These are phyloP conservation scores for Aspergillus avenaceus DNA, from an alignment of 495 filamentous ascomycete species.

Conservation along the genomic window DNA sequence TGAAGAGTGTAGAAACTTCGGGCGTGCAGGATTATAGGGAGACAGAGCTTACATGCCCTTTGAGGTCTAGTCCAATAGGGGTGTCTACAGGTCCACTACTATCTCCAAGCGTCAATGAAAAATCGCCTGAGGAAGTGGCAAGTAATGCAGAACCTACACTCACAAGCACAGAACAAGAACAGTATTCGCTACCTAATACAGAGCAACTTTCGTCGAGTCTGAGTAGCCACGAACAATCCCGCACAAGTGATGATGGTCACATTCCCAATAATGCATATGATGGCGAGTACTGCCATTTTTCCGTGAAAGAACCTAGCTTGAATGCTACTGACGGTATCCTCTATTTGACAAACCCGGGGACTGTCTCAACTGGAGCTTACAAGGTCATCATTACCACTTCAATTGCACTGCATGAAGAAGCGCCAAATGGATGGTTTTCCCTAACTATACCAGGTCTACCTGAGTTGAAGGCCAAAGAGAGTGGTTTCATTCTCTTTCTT, in stretches of 20 bases:
- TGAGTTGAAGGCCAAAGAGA: conserved; percentile 14
- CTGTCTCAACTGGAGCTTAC: conserved; percentile 15
- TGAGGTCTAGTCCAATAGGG: background rate
- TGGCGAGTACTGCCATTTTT: background rate
- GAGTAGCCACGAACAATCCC: background rate
- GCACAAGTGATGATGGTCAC: background rate
- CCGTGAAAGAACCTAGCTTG: conserved; percentile 14
- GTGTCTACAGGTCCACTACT: background rate
- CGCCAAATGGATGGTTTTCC: conserved; percentile 25
- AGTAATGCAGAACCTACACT: background rate
- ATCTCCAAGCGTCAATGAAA: background rate
- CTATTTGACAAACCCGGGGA: conserved; percentile 13
- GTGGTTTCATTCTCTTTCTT: conserved; percentile 29
- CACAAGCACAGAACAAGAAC: background rate
- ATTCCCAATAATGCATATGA: background rate
- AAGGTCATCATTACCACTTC: conserved; percentile 18
- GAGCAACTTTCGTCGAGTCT: background rate
- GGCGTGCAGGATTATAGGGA: background rate
- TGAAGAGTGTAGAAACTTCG: background rate
- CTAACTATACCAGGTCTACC: conserved; percentile 31
- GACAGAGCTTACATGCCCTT: background rate
- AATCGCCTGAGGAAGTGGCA: background rate
- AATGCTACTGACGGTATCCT: conserved; percentile 18
- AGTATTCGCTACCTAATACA: background rate
- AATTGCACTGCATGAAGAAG: conserved; percentile 14